A percentile compares a stretch with the other conserved stretches of the same genome.
These are phyloP conservation scores for Trifolium subterraneum DNA, from an alignment of 306 rosid genomes.

Conservation along the genomic window DNA sequence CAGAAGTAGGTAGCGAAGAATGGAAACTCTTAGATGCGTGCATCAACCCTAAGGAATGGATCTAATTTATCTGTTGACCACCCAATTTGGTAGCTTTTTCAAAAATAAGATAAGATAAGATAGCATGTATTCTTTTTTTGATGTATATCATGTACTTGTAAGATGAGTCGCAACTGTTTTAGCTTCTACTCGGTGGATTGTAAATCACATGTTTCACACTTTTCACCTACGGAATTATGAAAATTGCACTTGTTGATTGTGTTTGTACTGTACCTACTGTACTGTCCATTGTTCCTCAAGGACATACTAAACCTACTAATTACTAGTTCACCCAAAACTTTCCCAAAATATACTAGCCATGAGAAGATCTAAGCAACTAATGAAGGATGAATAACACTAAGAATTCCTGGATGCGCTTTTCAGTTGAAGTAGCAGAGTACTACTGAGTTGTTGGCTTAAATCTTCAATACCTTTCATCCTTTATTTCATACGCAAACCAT, in stretches of 20 bases:
- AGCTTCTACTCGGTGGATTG: conserved; percentile 32
- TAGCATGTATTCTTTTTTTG: conserved; percentile 32
- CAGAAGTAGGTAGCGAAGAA: conserved; percentile 97
- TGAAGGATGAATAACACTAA: too few species aligned
- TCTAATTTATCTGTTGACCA: conserved; percentile 47
- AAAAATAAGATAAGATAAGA: neutral
- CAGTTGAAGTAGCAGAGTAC: too few species aligned
- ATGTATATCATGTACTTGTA: conserved; percentile 41
- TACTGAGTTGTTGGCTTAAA: too few species aligned
- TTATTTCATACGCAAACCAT: too few species aligned
- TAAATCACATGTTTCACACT: conserved; percentile 34
- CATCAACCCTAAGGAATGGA: conserved; percentile 95
- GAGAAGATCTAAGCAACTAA: too few species aligned
- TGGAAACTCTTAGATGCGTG: conserved; percentile 95
- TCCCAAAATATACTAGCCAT: too few species aligned
- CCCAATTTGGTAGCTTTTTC: conserved; percentile 13
- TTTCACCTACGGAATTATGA: conserved; percentile 28
- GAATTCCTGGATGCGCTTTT: too few species aligned
- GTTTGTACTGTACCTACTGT: neutral
- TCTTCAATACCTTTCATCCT: too few species aligned
- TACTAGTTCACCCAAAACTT: too few species aligned
- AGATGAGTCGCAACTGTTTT: conserved; percentile 20
- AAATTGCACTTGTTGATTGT: conserved; percentile 10
- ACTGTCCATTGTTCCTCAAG: conserved; percentile 1
- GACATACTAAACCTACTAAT: neutral